Percentiles rank a stretch among this genome's conserved stretches.
These are phyloP conservation scores for Penicillium sp. DNA, from an alignment of 2,329 filamentous ascomycete genomes.

Conservation along the genomic window DNA sequence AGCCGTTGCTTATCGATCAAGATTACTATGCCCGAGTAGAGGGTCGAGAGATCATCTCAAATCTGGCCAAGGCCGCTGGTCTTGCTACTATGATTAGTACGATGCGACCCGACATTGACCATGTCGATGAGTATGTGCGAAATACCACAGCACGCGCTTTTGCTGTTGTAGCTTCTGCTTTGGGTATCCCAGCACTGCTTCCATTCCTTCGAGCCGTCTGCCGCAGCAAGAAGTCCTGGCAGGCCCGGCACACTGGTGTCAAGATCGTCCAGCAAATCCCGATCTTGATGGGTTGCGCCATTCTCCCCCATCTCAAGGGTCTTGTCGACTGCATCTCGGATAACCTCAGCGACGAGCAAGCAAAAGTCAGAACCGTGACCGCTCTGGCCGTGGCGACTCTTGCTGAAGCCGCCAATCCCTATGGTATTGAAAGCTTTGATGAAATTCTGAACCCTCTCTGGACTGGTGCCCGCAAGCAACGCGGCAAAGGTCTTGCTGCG, in stretches of 20 bases:
- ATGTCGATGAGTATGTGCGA: slow-evolving; percentile 95
- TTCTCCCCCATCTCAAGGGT: slow-evolving; percentile 90
- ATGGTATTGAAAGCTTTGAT: slow-evolving; percentile 98
- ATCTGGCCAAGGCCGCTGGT: slow-evolving; percentile 91
- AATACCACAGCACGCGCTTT: slow-evolving; percentile 97
- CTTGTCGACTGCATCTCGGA: slow-evolving; percentile 94
- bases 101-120: slow-evolving; percentile 97
- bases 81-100: slow-evolving; percentile 98
- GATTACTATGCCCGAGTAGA: slow-evolving; percentile 99
- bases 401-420: slow-evolving; percentile 93
- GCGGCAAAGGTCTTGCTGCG: slow-evolving; percentile 89
- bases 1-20: slow-evolving; percentile 97
- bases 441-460: slow-evolving; percentile 95
- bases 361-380: slow-evolving; percentile 94
- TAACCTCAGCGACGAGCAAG: slow-evolving; percentile 95
- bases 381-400: slow-evolving; percentile 90
- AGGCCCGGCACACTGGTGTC: slow-evolving; percentile 93
- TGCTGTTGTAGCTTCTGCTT: slow-evolving; percentile 89
- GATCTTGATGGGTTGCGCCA: slow-evolving; percentile 96
- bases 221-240: slow-evolving; percentile 98
- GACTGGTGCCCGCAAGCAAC: slow-evolving; percentile 92
- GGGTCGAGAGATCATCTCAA: slow-evolving; percentile 97
- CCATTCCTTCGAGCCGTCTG: slow-evolving; percentile 95
- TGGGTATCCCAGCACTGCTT: slow-evolving; percentile 89
- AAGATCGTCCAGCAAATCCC: slow-evolving; percentile 99